phyloP scores from a whole-genome alignment of 2,329 filamentous ascomycete species.

The Drechmeria coniospora region DNA sequence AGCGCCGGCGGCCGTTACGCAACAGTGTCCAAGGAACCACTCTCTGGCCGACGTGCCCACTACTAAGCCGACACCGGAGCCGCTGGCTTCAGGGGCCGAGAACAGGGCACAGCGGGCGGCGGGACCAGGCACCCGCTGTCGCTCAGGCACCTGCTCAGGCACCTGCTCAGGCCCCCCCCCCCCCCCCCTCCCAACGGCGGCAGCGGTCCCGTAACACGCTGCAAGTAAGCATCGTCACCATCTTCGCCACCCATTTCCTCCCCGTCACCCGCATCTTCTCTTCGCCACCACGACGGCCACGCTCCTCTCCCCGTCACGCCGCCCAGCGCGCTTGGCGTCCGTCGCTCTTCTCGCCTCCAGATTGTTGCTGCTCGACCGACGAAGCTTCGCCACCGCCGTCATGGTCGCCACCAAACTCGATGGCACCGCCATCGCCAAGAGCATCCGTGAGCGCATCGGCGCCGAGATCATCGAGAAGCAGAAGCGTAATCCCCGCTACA shows the following conservation, averaged over 20 bases:
- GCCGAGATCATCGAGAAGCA: constrained; percentile 71
- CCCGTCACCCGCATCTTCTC: neutral
- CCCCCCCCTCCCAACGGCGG: no score
- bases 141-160: no score
- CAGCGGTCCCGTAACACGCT: no score
- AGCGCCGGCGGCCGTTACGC: no score
- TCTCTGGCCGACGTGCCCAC: no score
- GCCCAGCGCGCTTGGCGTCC: constrained; percentile 1
- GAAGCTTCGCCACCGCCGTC: constrained; percentile 32
- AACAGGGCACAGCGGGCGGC: no score
- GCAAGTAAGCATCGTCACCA: neutral
- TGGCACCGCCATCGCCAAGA: constrained; percentile 87
- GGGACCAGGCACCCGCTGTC: no score
- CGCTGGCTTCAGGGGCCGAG: no score
- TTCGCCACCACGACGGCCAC: neutral
- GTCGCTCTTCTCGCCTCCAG: constrained; percentile 1
- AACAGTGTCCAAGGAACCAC: no score
- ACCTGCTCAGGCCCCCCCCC: no score
- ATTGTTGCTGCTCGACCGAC: no score
- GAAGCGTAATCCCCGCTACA: constrained; percentile 69
- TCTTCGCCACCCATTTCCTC: constrained; percentile 1
- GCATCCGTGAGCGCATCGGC: constrained; percentile 70
- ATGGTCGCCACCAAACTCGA: constrained; percentile 91
- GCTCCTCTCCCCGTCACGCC: neutral
- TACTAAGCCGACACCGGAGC: no score